phyloP scores from a whole-genome alignment of 2,329 filamentous ascomycete genomes.

The Ceratocystis cubensis region DNA sequence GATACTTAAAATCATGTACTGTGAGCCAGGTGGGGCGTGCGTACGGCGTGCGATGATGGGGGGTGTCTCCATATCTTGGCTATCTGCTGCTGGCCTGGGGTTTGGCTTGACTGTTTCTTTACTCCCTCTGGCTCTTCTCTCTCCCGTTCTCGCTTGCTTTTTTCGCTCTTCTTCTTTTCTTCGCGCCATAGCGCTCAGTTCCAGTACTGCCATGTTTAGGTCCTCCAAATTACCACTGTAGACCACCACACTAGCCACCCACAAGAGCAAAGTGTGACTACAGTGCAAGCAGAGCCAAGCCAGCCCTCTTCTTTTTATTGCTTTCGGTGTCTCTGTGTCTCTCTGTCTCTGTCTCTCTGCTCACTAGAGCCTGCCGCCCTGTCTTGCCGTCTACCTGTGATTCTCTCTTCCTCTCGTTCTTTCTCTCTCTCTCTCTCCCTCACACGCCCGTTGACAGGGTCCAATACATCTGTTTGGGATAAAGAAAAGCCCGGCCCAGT shows the following conservation, averaged over 20 bases:
- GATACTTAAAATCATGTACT: conserved; percentile 8
- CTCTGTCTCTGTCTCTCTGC: neutral
- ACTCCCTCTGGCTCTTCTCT: neutral
- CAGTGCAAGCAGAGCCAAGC: neutral
- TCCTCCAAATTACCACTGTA: neutral
- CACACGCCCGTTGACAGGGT: neutral
- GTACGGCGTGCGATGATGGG: no score
- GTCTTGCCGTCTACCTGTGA: neutral
- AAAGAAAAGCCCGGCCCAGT: neutral
- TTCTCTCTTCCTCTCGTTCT: neutral
- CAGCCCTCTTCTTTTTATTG: neutral
- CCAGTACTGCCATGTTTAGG: no score
- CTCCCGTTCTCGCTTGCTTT: neutral
- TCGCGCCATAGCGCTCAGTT: neutral
- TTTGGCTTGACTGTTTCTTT: neutral
- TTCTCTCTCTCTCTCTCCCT: neutral
- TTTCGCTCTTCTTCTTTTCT: neutral
- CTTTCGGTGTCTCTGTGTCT: neutral
- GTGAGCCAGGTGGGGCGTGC: neutral
- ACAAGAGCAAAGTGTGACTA: neutral
- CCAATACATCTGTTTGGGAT: neutral
- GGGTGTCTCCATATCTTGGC: neutral
- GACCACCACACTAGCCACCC: neutral
- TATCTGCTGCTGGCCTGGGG: neutral
- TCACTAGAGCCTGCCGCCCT: neutral